A percentile compares a stretch with the other conserved stretches of the same genome.
Conservation (phyloP, 768 basidiomycete species). For the Leccinum variicolor region DNA sequence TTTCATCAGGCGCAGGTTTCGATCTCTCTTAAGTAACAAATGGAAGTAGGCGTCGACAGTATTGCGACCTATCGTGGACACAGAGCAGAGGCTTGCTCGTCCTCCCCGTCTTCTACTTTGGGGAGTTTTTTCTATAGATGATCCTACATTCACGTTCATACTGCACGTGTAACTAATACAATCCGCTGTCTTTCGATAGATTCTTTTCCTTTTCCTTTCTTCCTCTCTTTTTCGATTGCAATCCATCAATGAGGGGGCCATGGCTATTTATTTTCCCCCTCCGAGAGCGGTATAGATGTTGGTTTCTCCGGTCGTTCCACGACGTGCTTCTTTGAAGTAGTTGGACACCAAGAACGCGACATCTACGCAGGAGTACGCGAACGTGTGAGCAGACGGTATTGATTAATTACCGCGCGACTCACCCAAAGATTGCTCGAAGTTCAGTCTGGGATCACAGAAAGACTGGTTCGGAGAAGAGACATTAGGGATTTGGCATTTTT, state of each 20-base stretch:
- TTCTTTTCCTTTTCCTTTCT: not conserved
- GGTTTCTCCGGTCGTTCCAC: slow-evolving; percentile 29
- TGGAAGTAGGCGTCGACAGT: not conserved
- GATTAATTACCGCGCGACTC: slow-evolving; percentile 22
- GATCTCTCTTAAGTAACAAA: slow-evolving; percentile 75
- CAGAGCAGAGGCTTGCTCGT: too few relatives aligned
- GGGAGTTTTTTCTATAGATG: not conserved
- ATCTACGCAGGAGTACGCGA: slow-evolving; percentile 38
- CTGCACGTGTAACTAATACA: slow-evolving; percentile 6
- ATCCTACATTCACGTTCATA: not conserved
- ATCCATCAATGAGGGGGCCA: not conserved
- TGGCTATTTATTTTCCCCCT: slow-evolving; percentile 14
- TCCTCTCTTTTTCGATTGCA: not conserved
- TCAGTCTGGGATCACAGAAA: slow-evolving; percentile 92
- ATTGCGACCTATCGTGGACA: too few relatives aligned
- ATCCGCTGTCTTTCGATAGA: slow-evolving; percentile 13
- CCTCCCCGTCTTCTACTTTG: not conserved
- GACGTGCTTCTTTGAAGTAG: slow-evolving; percentile 67
- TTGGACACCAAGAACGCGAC: slow-evolving; percentile 86
- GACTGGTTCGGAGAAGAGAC: slow-evolving; percentile 42
- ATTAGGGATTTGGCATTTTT: not conserved
- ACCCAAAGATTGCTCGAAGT: slow-evolving; percentile 95
- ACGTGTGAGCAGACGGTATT: not conserved
- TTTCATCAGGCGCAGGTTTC: slow-evolving; percentile 86
- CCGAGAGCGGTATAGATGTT: slow-evolving; percentile 31